Evolutionary conservation across 306 rosid genomes (phyloP).

Genomic region (Corylus avellana): DNA sequence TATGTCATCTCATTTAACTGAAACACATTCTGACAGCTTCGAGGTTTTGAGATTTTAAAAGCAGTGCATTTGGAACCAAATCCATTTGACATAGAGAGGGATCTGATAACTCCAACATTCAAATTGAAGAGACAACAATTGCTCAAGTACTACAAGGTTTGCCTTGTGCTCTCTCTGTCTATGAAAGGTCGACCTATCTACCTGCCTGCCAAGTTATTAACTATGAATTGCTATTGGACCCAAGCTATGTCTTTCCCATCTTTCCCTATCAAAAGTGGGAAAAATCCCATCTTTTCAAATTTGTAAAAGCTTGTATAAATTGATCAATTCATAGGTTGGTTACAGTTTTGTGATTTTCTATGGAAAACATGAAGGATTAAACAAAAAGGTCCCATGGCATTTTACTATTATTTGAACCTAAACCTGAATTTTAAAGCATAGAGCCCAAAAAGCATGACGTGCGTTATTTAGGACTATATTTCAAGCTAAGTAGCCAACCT

Average conservation of each 20-base stretch:
- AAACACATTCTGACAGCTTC: constrained; percentile 52
- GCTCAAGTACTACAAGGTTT: constrained; percentile 75
- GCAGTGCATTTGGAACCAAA: constrained; percentile 79
- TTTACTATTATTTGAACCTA: no score
- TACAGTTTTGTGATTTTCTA: not conserved
- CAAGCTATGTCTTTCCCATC: not conserved
- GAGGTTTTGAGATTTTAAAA: constrained; percentile 84
- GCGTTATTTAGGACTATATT: no score
- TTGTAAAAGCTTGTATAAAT: constrained; percentile 2
- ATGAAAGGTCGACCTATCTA: not conserved
- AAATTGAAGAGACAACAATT: constrained; percentile 85
- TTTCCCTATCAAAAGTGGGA: not conserved
- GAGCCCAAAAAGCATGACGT: no score
- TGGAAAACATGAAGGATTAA: not conserved
- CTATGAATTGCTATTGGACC: not conserved
- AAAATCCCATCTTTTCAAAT: not conserved
- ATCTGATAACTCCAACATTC: constrained; percentile 84
- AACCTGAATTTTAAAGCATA: no score
- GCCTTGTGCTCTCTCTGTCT: not conserved
- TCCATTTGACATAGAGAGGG: constrained; percentile 90
- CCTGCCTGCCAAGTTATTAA: constrained; percentile 1
- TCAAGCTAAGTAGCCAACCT: no score
- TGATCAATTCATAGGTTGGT: not conserved
- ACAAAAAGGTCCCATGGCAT: not conserved
- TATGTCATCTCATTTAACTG: constrained; percentile 23